Percentiles rank a stretch among this genome's conserved stretches.
phyloP scores from a whole-genome alignment of 2,329 filamentous ascomycete species.

The Diaporthe citriasiana region DNA sequence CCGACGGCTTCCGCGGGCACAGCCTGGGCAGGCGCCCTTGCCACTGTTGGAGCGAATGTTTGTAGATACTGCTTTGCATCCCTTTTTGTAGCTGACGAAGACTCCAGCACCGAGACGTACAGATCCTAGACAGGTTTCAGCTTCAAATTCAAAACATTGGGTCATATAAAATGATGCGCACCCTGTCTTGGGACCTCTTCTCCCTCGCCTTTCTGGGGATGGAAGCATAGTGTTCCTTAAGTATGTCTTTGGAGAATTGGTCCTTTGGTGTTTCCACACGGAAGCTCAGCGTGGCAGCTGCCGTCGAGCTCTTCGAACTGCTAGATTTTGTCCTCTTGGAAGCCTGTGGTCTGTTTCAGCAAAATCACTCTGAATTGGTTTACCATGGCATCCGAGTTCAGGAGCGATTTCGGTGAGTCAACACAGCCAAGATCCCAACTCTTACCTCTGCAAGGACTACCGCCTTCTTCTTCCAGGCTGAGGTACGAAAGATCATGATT shows the following conservation, averaged over 20 bases:
- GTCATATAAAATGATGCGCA: conserved; percentile 47
- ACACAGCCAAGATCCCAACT: conserved; percentile 31
- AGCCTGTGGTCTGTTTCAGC: conserved; percentile 18
- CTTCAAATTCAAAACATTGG: conserved; percentile 20
- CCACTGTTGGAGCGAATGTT: conserved; percentile 74
- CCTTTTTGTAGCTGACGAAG: conserved; percentile 92
- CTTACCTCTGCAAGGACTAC: conserved; percentile 54
- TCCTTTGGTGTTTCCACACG: conserved; percentile 47
- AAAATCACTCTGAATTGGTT: not conserved
- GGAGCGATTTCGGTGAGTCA: conserved; percentile 9
- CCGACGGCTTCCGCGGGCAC: conserved; percentile 37
- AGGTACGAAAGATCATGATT: conserved; percentile 58
- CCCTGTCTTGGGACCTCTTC: conserved; percentile 63
- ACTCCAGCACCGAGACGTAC: conserved; percentile 87
- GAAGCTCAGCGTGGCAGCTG: conserved; percentile 44
- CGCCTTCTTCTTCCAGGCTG: conserved; percentile 59
- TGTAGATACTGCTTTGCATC: conserved; percentile 94
- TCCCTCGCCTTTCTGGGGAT: conserved; percentile 61
- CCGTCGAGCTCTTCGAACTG: conserved; percentile 39
- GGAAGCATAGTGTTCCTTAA: conserved; percentile 54
- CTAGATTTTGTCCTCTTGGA: conserved; percentile 35
- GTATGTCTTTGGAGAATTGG: conserved; percentile 47
- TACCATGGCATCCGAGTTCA: not conserved
- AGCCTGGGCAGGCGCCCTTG: conserved; percentile 48
- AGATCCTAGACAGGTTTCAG: conserved; percentile 73